These are phyloP conservation scores for Antitrichia curtipendula DNA, from an alignment of 225 moss, liverwort and hornwort genomes.

Conservation along the genomic window DNA sequence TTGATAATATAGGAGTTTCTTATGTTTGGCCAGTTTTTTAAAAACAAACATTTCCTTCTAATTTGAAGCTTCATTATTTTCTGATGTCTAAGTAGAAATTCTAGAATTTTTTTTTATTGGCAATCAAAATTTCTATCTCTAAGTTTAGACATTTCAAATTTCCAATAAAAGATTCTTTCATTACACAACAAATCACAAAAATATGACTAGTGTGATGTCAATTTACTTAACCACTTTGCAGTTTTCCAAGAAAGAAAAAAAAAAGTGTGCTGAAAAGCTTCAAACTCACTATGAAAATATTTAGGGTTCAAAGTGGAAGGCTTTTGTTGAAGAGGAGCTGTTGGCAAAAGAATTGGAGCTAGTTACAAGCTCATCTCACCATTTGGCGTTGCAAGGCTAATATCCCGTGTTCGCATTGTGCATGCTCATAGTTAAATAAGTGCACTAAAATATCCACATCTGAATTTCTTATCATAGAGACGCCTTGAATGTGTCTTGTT, in stretches of 20 bases:
- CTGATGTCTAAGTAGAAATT: fast-evolving
- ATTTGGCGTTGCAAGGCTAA: neutral
- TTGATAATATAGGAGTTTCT: neutral
- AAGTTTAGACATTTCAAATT: neutral
- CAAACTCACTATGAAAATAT: neutral
- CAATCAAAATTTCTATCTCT: neutral
- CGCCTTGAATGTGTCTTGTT: neutral
- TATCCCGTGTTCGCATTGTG: neutral
- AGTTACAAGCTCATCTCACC: too few relatives aligned
- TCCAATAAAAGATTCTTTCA: neutral
- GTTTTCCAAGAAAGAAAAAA: neutral
- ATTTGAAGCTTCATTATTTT: neutral
- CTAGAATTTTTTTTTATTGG: too few relatives aligned
- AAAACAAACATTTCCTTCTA: neutral
- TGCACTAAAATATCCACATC: neutral
- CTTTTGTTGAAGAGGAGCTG: neutral
- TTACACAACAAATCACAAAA: neutral
- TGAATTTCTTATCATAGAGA: neutral
- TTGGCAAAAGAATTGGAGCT: neutral
- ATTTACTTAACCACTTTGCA: neutral
- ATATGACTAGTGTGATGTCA: neutral
- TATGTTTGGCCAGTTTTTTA: fast-evolving
- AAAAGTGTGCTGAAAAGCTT: neutral
- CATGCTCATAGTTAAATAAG: neutral
- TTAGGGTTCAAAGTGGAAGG: neutral